A percentile compares a stretch with the other conserved stretches of the same genome.
These are phyloP conservation scores for Debaryomyces prosopidis DNA, from an alignment of 805 yeast genomes.

Conservation along the genomic window DNA sequence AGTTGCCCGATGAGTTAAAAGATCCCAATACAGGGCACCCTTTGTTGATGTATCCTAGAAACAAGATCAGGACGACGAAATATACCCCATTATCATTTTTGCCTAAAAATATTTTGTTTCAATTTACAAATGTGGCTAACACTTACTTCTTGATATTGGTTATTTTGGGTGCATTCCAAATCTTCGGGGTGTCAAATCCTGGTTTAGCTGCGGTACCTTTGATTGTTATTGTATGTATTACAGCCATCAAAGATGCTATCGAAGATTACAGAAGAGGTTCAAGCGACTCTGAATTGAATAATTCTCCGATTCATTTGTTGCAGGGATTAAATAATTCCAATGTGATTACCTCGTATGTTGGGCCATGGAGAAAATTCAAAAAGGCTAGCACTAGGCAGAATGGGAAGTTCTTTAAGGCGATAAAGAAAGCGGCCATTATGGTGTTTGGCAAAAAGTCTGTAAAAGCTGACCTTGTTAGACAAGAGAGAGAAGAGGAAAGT, in stretches of 20 bases:
- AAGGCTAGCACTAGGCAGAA: conserved; percentile 48
- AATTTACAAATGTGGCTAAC: conserved; percentile 62
- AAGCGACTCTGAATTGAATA: conserved; percentile 69
- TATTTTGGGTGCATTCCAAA: conserved; percentile 58
- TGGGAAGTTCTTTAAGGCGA: conserved; percentile 12
- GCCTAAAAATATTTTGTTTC: conserved; percentile 55
- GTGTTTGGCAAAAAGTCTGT: conserved; percentile 25
- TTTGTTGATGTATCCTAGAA: conserved; percentile 44
- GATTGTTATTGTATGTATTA: conserved; percentile 72
- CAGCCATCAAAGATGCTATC: conserved; percentile 75
- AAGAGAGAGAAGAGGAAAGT: conserved; percentile 24
- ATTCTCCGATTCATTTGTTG: conserved; percentile 59
- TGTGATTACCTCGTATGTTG: conserved; percentile 52
- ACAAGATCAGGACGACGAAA: conserved; percentile 63
- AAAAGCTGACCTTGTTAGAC: conserved; percentile 26
- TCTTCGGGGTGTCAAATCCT: conserved; percentile 74
- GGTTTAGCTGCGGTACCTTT: conserved; percentile 79
- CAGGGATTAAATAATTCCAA: conserved; percentile 58
- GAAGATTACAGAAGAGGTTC: conserved; percentile 71
- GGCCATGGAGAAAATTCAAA: conserved; percentile 69
- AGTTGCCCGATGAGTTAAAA: conserved; percentile 44
- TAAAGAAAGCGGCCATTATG: conserved; percentile 21
- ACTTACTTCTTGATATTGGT: conserved; percentile 55
- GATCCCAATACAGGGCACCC: conserved; percentile 34
- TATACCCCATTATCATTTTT: conserved; percentile 59